These are phyloP conservation scores for Fusarium mexicanum DNA, from an alignment of 2,329 filamentous ascomycete species.

Conservation along the genomic window DNA sequence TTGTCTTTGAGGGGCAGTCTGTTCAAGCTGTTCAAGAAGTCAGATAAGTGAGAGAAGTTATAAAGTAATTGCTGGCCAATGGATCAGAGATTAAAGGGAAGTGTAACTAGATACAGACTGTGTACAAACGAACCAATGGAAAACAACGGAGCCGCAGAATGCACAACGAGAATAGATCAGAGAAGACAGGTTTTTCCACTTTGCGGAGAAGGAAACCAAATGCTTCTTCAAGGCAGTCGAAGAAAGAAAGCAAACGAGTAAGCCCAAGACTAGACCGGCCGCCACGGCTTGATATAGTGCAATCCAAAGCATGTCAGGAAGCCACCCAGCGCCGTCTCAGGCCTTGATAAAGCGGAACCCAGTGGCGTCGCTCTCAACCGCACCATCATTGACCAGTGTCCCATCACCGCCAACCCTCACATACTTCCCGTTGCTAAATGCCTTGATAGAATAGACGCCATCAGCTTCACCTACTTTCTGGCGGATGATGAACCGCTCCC, in stretches of 20 bases:
- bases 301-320: not conserved
- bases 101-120: not conserved
- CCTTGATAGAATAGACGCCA: not conserved
- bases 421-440: not conserved
- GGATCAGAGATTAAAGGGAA: not conserved
- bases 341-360: not conserved
- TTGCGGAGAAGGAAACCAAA: not conserved
- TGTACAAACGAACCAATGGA: too few species aligned
- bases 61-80: not conserved
- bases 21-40: not conserved
- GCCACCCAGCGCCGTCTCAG: not conserved
- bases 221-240: not conserved
- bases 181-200: too few species aligned
- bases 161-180: too few species aligned
- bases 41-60: not conserved
- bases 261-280: rapidly evolving
- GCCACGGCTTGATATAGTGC: rapidly evolving
- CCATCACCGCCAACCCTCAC: not conserved
- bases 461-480: not conserved
- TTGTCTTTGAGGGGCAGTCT: not conserved
- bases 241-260: rapidly evolving
- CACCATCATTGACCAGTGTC: not conserved
- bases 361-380: not conserved
- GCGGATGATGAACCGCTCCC: not conserved
- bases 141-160: too few species aligned